Conservation (phyloP, 2,329 filamentous ascomycete species). For the Cercospora sesami region DNA sequence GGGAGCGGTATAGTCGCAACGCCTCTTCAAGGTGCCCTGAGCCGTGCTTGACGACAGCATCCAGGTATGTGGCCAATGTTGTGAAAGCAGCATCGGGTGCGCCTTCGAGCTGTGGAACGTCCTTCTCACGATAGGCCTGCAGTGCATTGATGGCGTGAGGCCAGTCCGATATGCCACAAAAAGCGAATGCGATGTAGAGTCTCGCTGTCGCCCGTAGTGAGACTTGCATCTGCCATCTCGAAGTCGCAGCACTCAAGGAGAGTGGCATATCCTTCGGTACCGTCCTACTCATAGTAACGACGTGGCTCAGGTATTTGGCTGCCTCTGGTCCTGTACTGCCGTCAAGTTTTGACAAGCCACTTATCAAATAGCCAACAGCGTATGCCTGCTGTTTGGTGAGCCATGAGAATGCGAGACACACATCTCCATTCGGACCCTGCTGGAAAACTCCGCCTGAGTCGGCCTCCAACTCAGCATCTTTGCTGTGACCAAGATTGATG, state of each 20-base stretch:
- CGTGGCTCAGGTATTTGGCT: slow-evolving; percentile 59
- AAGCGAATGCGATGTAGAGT: slow-evolving; percentile 68
- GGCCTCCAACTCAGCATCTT: slow-evolving; percentile 39
- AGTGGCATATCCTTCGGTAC: slow-evolving; percentile 19
- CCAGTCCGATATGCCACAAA: slow-evolving; percentile 72
- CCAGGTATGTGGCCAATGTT: slow-evolving; percentile 60
- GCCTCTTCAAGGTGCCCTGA: slow-evolving; percentile 71
- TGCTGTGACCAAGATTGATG: slow-evolving; percentile 43
- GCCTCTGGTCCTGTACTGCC: slow-evolving; percentile 54
- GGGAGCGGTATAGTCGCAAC: slow-evolving; percentile 63
- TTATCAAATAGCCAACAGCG: slow-evolving; percentile 59
- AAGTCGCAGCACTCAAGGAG: slow-evolving; percentile 39
- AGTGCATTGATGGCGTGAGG: slow-evolving; percentile 49
- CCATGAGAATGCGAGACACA: slow-evolving; percentile 59
- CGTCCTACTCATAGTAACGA: slow-evolving; percentile 48
- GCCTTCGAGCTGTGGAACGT: slow-evolving; percentile 7
- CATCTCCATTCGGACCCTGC: slow-evolving; percentile 41
- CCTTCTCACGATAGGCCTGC: slow-evolving; percentile 1
- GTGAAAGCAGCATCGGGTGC: background rate
- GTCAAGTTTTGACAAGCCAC: slow-evolving; percentile 58
- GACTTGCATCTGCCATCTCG: slow-evolving; percentile 60
- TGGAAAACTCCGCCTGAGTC: slow-evolving; percentile 49
- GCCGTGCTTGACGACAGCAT: slow-evolving; percentile 74
- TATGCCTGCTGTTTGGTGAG: slow-evolving; percentile 61
- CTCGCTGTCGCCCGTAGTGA: slow-evolving; percentile 55